Base-by-base conservation (phyloP, 2,329 filamentous ascomycete genomes). In the Phyllosticta capitalensis region DNA sequence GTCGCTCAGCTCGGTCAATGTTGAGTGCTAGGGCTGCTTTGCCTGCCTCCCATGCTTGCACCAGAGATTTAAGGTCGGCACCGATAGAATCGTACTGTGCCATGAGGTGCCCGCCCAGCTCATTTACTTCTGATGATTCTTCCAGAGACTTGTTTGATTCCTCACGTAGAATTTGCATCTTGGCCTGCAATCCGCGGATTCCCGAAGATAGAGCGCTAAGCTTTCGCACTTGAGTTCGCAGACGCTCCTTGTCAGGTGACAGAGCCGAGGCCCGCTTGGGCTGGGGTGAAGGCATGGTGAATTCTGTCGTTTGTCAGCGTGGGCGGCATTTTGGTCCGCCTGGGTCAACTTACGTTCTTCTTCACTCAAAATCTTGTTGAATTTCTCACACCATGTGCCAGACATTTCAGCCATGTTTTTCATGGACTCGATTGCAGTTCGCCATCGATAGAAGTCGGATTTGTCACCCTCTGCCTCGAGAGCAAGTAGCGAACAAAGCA, bases 31-130 rank as follows among this genome's bases (percentile, higher is more conserved):
- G 78, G 5, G 90, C 86, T n/a, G 86, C 83, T 71, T 89, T 92
- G 55, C 92, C 94, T 56, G 72, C 65, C 62, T 80, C 78, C 77
- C 78, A 80, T 2, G 78, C 77, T 64, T 77, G 75, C 56, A 78
- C 71, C 19, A 80, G 68, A 52, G 73, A 75, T 70, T 87, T 87
- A 52, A 99, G 80, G 68, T 99, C 94, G 24, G 86, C 80, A 2
- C 94, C 94, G 63, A 99, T 95, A 4, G 91, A 92, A 60, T 99
- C 94, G 72, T 97, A 99, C 68, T 97, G 94, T 21, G 85, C 76
- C 80, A 96, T 86, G 48, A 97, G 80, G 63, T 85, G 86, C 0
- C 86, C 82, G 0, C 89, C 90, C 17, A 96, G 81, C 64, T 95
- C 89, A 3, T 84, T 83, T 5, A 79, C 71, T 62, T 89, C 83